Conservation (phyloP, 306 rosid species). For the Cucurbita pepo region DNA sequence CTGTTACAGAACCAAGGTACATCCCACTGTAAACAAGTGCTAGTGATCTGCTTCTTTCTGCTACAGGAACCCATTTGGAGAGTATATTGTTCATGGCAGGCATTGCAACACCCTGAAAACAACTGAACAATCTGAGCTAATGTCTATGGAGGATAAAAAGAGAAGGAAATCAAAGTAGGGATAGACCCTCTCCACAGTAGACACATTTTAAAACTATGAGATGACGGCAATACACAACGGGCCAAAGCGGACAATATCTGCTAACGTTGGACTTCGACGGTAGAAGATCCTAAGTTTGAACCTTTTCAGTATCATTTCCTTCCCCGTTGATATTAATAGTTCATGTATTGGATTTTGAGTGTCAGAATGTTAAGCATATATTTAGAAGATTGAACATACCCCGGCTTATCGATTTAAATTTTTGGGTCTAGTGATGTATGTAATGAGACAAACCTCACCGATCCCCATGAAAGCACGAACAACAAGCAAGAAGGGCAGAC, state of each 20-base stretch:
- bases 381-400: not conserved
- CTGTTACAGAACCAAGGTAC: slow-evolving; percentile 98
- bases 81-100: slow-evolving; percentile 98
- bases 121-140: slow-evolving; percentile 1
- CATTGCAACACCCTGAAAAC: slow-evolving; percentile 90
- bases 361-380: not conserved
- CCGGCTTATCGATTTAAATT: not conserved
- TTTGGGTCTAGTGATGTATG: not conserved
- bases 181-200: too few relatives aligned
- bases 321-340: not conserved
- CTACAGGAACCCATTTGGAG: slow-evolving; percentile 93
- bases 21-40: slow-evolving; percentile 96
- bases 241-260: too few relatives aligned
- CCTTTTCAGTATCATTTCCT: not conserved
- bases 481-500: slow-evolving; percentile 79
- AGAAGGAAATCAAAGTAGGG: not conserved
- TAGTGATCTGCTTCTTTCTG: slow-evolving; percentile 91
- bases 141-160: not conserved
- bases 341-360: not conserved
- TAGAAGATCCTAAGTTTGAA: not conserved
- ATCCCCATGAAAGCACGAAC: slow-evolving; percentile 94
- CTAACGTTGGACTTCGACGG: too few relatives aligned
- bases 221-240: too few relatives aligned
- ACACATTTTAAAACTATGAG: too few relatives aligned
- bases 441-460: slow-evolving; percentile 62